A percentile compares a stretch with the other conserved stretches of the same genome.
Evolutionary conservation across 2,329 filamentous ascomycete species (phyloP).

Genomic region (Fusarium ambrosium): DNA sequence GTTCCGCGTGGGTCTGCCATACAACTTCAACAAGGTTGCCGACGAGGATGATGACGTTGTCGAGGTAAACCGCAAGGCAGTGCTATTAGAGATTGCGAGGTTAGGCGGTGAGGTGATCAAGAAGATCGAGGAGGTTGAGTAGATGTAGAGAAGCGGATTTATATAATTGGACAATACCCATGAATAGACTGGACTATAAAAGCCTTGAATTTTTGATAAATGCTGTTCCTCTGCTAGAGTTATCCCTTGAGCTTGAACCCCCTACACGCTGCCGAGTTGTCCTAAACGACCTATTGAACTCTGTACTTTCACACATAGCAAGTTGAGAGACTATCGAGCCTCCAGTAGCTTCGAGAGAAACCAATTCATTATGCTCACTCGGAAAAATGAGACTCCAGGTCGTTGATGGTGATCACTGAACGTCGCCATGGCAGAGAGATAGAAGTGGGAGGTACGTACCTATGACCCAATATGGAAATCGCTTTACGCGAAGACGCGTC

Average conservation of each 20-base stretch:
- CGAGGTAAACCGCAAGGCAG: constrained; percentile 74
- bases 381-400: neutral
- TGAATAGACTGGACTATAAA: constrained; percentile 12
- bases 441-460: constrained; percentile 29
- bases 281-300: too few species aligned
- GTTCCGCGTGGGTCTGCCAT: constrained; percentile 80
- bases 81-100: constrained; percentile 80
- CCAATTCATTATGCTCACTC: neutral
- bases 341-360: neutral
- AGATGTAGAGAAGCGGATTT: constrained; percentile 9
- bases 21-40: constrained; percentile 60
- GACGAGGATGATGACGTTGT: constrained; percentile 63
- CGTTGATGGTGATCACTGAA: neutral
- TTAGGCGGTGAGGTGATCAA: constrained; percentile 77
- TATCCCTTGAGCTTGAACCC: neutral
- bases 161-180: constrained; percentile 26
- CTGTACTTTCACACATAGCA: neutral
- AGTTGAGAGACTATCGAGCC: rapidly evolving
- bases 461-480: constrained; percentile 18
- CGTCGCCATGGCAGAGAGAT: neutral
- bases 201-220: neutral
- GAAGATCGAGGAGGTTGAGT: constrained; percentile 67
- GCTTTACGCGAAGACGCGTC: constrained; percentile 47
- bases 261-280: neutral
- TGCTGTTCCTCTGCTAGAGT: neutral